Evolutionary conservation across 352 stramenopile genomes (phyloP).

Genomic region (Phytophthora fragariae): DNA sequence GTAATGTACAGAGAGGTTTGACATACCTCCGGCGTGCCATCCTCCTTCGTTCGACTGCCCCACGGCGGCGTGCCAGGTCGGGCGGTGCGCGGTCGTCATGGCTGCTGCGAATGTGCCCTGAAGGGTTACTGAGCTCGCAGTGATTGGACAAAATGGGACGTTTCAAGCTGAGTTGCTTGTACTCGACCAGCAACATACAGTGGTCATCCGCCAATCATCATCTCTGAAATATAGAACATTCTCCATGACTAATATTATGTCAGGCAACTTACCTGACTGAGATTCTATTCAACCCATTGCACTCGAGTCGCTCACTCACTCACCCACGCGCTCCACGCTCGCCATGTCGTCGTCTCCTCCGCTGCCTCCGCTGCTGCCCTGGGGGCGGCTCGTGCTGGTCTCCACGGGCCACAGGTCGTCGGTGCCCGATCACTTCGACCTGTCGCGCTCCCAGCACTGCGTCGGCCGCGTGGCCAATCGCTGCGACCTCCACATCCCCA

Average conservation of each 20-base stretch:
- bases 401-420: slow-evolving; percentile 26
- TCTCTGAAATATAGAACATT: slow-evolving; percentile 12
- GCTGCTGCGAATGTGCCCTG: neutral
- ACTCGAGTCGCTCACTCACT: no score
- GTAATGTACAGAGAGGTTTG: neutral
- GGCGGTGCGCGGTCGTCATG: slow-evolving; percentile 89
- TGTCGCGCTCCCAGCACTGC: slow-evolving; percentile 44
- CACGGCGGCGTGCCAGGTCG: slow-evolving; percentile 88
- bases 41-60: slow-evolving; percentile 88
- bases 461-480: slow-evolving; percentile 53
- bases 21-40: slow-evolving; percentile 80
- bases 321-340: neutral
- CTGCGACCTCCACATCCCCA: slow-evolving; percentile 54
- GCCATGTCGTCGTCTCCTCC: slow-evolving; percentile 3
- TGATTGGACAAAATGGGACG: slow-evolving; percentile 17
- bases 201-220: slow-evolving; percentile 7
- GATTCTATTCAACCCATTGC: neutral
- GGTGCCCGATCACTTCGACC: slow-evolving; percentile 55
- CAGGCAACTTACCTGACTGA: no score
- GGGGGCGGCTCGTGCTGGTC: slow-evolving; percentile 67
- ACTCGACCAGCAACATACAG: neutral
- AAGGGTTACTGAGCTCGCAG: neutral
- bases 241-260: neutral
- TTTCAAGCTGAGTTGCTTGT: no score
- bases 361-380: slow-evolving; percentile 37